Conservation (phyloP, 805 yeast genomes). For the Yarrowia sp. region DNA sequence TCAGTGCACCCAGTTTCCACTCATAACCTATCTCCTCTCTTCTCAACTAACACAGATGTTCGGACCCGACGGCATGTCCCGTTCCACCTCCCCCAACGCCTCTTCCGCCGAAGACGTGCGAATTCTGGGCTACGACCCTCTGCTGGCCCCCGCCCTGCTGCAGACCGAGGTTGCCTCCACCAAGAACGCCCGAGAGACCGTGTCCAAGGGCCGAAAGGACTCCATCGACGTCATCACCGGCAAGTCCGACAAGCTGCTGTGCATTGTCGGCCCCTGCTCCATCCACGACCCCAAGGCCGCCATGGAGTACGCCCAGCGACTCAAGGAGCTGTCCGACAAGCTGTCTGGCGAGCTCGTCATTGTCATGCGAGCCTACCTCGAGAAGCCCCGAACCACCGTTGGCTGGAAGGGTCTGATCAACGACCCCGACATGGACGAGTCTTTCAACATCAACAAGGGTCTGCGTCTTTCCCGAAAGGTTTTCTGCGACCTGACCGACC, state of each 20-base stretch:
- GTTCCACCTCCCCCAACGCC: constrained; percentile 45
- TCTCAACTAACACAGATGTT: constrained; percentile 34
- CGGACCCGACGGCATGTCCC: constrained; percentile 40
- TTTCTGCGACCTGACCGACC: constrained; percentile 72
- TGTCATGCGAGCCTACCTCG: constrained; percentile 96
- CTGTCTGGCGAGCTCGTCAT: constrained; percentile 72
- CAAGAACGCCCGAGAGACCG: constrained; percentile 54
- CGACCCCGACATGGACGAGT: constrained; percentile 90
- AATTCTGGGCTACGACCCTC: constrained; percentile 85
- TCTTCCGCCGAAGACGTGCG: constrained; percentile 60
- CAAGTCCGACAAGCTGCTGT: constrained; percentile 76
- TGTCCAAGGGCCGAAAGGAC: constrained; percentile 71
- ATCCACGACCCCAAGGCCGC: constrained; percentile 91
- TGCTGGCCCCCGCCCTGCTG: constrained; percentile 86
- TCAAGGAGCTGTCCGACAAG: constrained; percentile 65
- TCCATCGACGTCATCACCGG: constrained; percentile 71
- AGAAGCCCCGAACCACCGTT: constrained; percentile 97
- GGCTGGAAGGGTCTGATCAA: constrained; percentile 99
- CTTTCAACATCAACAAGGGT: constrained; percentile 95
- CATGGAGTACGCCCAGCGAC: constrained; percentile 73
- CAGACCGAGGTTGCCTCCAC: constrained; percentile 78
- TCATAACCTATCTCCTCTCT: neutral
- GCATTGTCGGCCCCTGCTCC: constrained; percentile 96
- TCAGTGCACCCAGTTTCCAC: too few relatives aligned
- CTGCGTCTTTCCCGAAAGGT: constrained; percentile 80